phyloP scores from a whole-genome alignment of 2,329 filamentous ascomycete species.

The Epichloe coenophiala region DNA sequence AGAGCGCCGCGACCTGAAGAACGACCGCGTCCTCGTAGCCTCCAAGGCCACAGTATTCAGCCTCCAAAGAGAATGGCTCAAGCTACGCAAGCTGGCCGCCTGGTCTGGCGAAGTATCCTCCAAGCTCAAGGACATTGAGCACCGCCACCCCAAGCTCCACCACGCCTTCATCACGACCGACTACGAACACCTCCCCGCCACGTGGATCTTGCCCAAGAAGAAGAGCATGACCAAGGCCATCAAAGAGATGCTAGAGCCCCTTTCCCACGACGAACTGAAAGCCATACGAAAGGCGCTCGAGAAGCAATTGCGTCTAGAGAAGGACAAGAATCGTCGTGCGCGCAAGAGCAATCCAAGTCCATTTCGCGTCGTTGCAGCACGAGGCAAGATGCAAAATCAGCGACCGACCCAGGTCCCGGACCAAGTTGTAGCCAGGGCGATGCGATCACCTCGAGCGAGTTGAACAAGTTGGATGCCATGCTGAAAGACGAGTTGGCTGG shows the following conservation, averaged over 20 bases:
- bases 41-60: conserved; percentile 30
- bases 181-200: conserved; percentile 14
- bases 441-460: background rate
- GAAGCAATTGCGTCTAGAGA: conserved; percentile 7
- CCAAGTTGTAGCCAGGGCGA: background rate
- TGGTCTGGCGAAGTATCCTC: conserved; percentile 35
- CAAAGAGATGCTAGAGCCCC: conserved; percentile 14
- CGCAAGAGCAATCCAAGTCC: background rate
- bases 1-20: conserved; percentile 25
- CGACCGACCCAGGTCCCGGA: background rate
- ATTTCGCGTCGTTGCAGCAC: conserved; percentile 3
- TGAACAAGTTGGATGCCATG: conserved; percentile 2
- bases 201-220: conserved; percentile 12
- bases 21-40: conserved; percentile 19
- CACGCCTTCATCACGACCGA: conserved; percentile 25
- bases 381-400: background rate
- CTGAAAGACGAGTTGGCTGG: conserved; percentile 1
- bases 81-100: conserved; percentile 31
- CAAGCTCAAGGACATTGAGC: conserved; percentile 24
- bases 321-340: background rate
- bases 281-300: conserved; percentile 12
- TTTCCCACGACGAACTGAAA: conserved; percentile 18
- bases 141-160: conserved; percentile 26
- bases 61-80: conserved; percentile 35
- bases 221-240: conserved; percentile 16